Conservation (phyloP, 2,329 filamentous ascomycete genomes). For the Fusarium pseudoanthophilum region DNA sequence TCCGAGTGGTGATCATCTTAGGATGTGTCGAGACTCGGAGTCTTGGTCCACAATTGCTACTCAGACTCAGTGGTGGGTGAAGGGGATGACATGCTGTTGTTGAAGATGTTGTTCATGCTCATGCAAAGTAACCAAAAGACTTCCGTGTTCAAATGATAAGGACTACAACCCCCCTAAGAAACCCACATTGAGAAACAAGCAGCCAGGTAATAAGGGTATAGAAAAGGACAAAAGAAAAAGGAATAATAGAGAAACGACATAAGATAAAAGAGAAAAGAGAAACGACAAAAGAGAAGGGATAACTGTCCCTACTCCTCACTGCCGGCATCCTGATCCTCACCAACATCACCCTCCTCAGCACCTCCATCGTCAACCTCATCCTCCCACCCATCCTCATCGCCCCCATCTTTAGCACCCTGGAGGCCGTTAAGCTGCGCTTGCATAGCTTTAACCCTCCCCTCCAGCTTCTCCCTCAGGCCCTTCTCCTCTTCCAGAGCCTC, state of each 20-base stretch:
- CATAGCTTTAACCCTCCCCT: neutral
- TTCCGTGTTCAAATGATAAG: neutral
- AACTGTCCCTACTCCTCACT: neutral
- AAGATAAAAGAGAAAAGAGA: no score
- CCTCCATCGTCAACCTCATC: neutral
- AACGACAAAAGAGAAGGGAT: no score
- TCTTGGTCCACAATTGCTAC: accelerated
- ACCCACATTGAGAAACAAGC: accelerated
- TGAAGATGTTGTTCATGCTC: neutral
- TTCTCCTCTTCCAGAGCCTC: neutral
- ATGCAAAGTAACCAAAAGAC: neutral
- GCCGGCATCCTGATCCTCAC: neutral
- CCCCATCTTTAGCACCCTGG: neutral
- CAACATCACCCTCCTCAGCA: neutral
- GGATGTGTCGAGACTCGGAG: accelerated
- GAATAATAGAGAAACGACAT: no score
- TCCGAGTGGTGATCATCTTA: accelerated
- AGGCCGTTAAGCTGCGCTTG: neutral
- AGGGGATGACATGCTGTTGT: accelerated
- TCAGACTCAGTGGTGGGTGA: accelerated
- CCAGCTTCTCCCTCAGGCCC: accelerated
- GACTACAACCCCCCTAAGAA: accelerated
- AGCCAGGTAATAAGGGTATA: neutral
- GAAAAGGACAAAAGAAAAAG: neutral
- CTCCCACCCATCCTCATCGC: neutral